These are phyloP conservation scores for Zizania palustris DNA, from an alignment of 202 grass and related monocot species.

Conservation along the genomic window DNA sequence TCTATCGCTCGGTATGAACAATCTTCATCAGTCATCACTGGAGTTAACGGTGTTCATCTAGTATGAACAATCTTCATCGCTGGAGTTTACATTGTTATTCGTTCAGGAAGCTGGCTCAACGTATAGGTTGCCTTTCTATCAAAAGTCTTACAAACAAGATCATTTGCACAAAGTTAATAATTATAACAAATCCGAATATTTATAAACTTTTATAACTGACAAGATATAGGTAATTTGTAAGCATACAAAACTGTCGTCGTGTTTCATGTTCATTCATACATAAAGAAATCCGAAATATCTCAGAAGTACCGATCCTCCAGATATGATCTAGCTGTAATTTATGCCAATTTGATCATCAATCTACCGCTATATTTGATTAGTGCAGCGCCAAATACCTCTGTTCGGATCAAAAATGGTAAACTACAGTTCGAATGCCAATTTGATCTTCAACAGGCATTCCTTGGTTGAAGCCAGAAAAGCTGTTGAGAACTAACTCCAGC, in stretches of 20 bases:
- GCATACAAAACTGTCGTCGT: neutral
- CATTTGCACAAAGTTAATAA: neutral
- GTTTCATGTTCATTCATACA: neutral
- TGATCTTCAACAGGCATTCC: constrained; percentile 9
- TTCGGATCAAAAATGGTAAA: neutral
- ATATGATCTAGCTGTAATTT: neutral
- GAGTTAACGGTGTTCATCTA: too few species aligned
- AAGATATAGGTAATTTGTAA: neutral
- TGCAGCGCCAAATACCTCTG: neutral
- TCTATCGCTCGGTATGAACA: too few species aligned
- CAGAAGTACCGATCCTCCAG: neutral
- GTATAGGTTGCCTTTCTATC: neutral
- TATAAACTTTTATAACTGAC: too few species aligned
- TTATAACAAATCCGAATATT: too few species aligned
- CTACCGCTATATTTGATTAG: neutral
- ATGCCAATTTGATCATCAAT: neutral
- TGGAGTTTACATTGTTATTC: neutral
- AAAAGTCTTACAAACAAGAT: neutral
- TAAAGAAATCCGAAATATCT: neutral
- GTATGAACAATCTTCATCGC: too few species aligned
- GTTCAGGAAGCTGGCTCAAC: neutral
- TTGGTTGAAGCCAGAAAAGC: neutral
- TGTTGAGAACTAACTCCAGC: constrained; percentile 6
- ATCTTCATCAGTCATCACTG: too few species aligned
- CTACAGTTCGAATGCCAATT: neutral